A percentile compares a stretch with the other conserved stretches of the same genome.
Conservation (phyloP, 2,329 filamentous ascomycete genomes). For the Penicillium sp. region DNA sequence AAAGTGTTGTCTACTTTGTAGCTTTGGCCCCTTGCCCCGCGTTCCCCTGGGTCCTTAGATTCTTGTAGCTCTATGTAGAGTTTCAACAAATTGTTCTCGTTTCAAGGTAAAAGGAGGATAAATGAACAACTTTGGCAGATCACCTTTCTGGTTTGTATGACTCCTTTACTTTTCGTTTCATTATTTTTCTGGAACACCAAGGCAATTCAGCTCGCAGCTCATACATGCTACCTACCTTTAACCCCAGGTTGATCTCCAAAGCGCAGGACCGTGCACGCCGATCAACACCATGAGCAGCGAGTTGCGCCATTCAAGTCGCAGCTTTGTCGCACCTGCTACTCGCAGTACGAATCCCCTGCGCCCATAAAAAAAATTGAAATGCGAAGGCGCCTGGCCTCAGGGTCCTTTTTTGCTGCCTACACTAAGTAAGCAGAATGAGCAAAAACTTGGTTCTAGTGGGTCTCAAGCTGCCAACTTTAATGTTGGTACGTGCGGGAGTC, state of each 20-base stretch:
- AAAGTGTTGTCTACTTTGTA: neutral
- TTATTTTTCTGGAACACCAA: neutral
- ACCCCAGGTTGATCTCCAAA: conserved; percentile 9
- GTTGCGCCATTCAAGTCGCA: conserved; percentile 9
- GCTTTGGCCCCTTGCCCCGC: conserved; percentile 15
- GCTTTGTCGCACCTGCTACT: neutral
- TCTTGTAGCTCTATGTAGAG: neutral
- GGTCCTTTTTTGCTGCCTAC: neutral
- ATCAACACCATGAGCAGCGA: conserved; percentile 8
- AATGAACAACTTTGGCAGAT: neutral
- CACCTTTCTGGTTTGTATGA: neutral
- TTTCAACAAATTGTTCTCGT: neutral
- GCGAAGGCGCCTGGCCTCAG: neutral
- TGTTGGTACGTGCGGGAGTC: neutral
- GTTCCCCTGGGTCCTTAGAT: neutral
- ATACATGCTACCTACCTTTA: neutral
- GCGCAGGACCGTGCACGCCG: conserved; percentile 10
- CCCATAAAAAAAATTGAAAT: neutral
- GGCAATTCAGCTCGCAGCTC: neutral
- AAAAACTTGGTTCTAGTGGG: conserved; percentile 2
- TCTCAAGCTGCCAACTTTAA: conserved; percentile 2
- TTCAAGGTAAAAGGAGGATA: neutral
- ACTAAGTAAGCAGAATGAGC: conserved; percentile 40
- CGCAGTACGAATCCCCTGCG: conserved; percentile 29
- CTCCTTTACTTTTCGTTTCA: neutral